Base-by-base conservation (phyloP, 371 early-diverging fungal species). In the Lichtheimia ornata region DNA sequence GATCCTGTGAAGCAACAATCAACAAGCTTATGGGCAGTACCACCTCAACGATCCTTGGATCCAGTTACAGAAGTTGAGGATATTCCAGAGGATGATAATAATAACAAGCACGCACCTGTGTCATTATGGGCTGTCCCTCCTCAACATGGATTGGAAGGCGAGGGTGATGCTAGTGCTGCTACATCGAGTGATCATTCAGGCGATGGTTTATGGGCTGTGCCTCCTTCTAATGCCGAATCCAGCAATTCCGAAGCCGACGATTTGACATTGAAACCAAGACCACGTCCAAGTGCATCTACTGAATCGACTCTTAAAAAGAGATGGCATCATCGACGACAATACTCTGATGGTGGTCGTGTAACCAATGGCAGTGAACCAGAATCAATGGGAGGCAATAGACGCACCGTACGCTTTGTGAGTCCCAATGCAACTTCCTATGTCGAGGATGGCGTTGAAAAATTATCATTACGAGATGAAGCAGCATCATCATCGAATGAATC, bases 121-220 rank as follows among this genome's bases (percentile, higher is more conserved):
- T 35, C 47, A 6, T 22, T 47, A n/a, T 47, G 47, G 47, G 47
- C 47, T 1, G 22, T 47, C 17, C 47, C 47, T 18, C 47, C 47
- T 47, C 47, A 47, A 17, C 35, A 2, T 35, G 35, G 35, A 35
- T 35, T 35, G 35, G 35, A 35, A 9, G 9, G 11, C 11, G 35
- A 35, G 11, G 35, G 11, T 35, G 28, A 28, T 28, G 28, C 7
- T 28, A 28, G 28, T 28, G 28, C 5, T 28, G 4, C 28, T 28
- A 5, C 28, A 28, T 28, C 7, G 28, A 28, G 28, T 28, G 28
- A 28, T 28, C 28, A 28, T 28, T 28, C 28, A 35, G 35, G 6
- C 5, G 35, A 28, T 35, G 35, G 35, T 35, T 35, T 60, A 28
- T 60, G 60, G 60, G 60, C 60, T 60, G 60, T 52, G n/a, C 53